phyloP scores from a whole-genome alignment of 2,329 filamentous ascomycete species.

The Ceratocystis cubensis region DNA sequence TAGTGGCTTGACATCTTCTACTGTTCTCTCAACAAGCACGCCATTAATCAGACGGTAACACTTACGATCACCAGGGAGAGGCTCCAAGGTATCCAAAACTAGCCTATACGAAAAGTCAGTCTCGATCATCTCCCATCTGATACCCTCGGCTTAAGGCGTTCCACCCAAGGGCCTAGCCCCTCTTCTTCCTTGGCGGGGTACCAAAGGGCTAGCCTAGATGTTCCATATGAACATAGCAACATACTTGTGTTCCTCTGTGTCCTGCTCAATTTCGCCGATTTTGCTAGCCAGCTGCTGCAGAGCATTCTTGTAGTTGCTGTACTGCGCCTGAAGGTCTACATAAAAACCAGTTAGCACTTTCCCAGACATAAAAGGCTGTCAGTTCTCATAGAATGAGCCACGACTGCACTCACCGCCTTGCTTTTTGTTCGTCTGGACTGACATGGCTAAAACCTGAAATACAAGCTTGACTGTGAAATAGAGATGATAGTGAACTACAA shows the following conservation, averaged over 20 bases:
- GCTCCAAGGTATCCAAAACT: constrained; percentile 80
- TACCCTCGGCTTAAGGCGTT: background rate
- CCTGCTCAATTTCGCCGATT: constrained; percentile 94
- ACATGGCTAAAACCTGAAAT: constrained; percentile 30
- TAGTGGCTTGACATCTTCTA: constrained; percentile 81
- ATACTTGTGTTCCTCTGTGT: constrained; percentile 96
- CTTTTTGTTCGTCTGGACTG: constrained; percentile 49
- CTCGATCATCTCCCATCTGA: background rate
- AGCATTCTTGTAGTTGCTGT: constrained; percentile 62
- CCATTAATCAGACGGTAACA: constrained; percentile 99
- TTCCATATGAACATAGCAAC: constrained; percentile 28
- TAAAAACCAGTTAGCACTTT: constrained; percentile 11
- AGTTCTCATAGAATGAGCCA: background rate
- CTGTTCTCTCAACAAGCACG: constrained; percentile 84
- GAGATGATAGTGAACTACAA: background rate
- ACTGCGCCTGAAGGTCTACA: constrained; percentile 66
- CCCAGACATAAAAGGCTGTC: background rate
- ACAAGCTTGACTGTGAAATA: background rate
- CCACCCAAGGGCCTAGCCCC: background rate
- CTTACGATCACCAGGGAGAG: constrained; percentile 73
- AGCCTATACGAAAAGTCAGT: constrained; percentile 45
- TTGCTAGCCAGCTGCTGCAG: constrained; percentile 90
- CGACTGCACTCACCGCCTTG: constrained; percentile 49
- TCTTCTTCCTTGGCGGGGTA: background rate
- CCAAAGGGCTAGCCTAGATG: background rate